Conservation (phyloP, 805 yeast species). For the Lipomyces japonicus region DNA sequence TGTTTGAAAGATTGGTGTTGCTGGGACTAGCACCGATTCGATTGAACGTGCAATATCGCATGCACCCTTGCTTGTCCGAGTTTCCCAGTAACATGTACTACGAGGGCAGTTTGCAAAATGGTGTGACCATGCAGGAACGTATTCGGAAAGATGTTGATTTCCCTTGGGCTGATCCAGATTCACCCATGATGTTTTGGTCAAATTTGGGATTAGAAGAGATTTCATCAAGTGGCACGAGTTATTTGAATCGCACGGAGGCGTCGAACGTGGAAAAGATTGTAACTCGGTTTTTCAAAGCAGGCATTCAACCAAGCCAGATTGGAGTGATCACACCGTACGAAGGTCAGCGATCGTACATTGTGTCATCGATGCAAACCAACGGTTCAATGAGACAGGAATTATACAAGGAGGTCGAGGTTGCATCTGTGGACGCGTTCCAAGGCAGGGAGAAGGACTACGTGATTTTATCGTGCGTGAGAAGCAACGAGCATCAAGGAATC, state of each 20-base stretch:
- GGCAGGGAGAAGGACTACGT: constrained; percentile 85
- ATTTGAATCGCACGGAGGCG: constrained; percentile 81
- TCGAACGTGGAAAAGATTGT: constrained; percentile 79
- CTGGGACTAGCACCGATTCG: constrained; percentile 82
- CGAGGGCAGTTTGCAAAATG: constrained; percentile 88
- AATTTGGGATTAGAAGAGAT: constrained; percentile 86
- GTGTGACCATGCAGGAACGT: constrained; percentile 76
- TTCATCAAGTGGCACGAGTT: constrained; percentile 75
- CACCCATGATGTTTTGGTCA: constrained; percentile 97
- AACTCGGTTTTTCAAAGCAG: constrained; percentile 68
- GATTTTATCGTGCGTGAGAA: constrained; percentile 74
- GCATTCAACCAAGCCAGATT: constrained; percentile 73
- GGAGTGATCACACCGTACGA: constrained; percentile 94
- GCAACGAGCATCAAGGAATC: constrained; percentile 67
- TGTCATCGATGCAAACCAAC: constrained; percentile 71
- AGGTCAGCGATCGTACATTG: constrained; percentile 82
- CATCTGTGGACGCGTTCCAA: constrained; percentile 93
- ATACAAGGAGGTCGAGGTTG: constrained; percentile 75
- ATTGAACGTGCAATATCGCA: constrained; percentile 88
- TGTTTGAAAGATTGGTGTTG: constrained; percentile 79
- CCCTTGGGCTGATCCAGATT: constrained; percentile 86
- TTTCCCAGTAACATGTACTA: constrained; percentile 89
- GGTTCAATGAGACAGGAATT: constrained; percentile 62
- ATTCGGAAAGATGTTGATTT: constrained; percentile 52
- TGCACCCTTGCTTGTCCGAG: constrained; percentile 85